Base-by-base conservation (phyloP, 257 asterid genomes). In the Henckelia pumila region DNA sequence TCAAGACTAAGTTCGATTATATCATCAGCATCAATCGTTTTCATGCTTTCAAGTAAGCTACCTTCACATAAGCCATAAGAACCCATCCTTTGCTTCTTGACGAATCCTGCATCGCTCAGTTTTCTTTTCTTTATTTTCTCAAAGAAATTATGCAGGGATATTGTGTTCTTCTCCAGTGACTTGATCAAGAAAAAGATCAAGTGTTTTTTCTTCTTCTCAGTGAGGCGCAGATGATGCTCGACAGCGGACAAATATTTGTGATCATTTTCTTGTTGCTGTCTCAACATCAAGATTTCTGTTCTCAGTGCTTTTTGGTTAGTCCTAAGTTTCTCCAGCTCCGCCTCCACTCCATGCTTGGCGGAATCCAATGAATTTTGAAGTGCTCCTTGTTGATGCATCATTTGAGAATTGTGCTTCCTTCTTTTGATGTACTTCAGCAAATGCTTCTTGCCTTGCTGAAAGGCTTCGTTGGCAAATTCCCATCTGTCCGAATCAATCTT, bases 401-500 rank as follows among this genome's bases (percentile, higher is more conserved):
- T 20, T 23, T 80, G 91, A 25, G 89, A 21, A 55, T 62, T 73
- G 8, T 83, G 90, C 80, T 85, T 88, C 59, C 95, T 78, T 70
- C 97, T 85, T 73, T 84, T 86, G 59, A 93, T 93, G 73, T 82
- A 77, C 78, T 80, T 85, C 32, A 93, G 87, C 81, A 90, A 60
- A 71, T 93, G 84, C 76, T 85, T 90, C 85, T 86, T 84, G 61
- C 97, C 97, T 70, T 76, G 78, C 73, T 75, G 87, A 70, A 93
- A 93, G 5, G 73, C 85, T 52, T 81, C 88, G 20, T 90, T 86
- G 0, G 95, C 96, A n/a, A 93, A 93, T 57, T 93, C 96, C 96
- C 95, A 93, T 74, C 89, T 86, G 28, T 86, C 99, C 0, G 97
- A 69, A 67, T 93, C 95, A 2, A 88, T 70, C 80, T 93, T 93